Evolutionary conservation across 441 rosid genomes (phyloP), one percentile per base, ranked within the genome.

Genomic region (Kokia cookei): DNA sequence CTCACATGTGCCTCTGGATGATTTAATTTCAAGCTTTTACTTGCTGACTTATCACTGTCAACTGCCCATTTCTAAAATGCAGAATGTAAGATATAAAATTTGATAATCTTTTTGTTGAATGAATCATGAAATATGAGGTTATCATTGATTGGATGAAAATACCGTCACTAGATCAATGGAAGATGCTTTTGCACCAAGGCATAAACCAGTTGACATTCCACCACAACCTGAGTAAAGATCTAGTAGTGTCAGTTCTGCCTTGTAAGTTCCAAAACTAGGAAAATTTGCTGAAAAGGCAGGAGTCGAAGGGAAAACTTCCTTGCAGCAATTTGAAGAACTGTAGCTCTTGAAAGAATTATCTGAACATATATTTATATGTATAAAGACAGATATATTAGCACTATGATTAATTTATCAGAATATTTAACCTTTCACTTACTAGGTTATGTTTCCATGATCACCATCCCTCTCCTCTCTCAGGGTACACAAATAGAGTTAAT

Each of bases 141-240:
- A 75, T 61, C 55, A 5, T 35, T 53, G 42, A 72, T 86, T 77
- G 29, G 73, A 73, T 76, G 62, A 77, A 77, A 72, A 55, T 94
- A 94, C 97, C 93, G 90, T 88, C 76, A 90, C 84, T 73, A 94
- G 86, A 84, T 86, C 78, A 81, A 86, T 72, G 76, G 84, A 73
- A 76, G 92, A 86, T 76, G 86, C 80, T 85, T 86, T 91, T 84
- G 95, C 91, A 70, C 98, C 98, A n/a, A 94, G 90, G 82, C 88
- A 82, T 76, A 94, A 83, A 74, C 98, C 97, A 72, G 92, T 92
- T 45, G 98, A 92, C 98, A 94, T 92, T 85, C 98, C 98, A 80
- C 98, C 97, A 82, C 98, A 92, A 55, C 98, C 98, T 77, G 93
- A 86, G 84, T 87, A 94, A 68, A 92, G 89, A 88, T 94, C 98